phyloP scores from a whole-genome alignment of 306 rosid genomes.

The Dalbergia oliveri region DNA sequence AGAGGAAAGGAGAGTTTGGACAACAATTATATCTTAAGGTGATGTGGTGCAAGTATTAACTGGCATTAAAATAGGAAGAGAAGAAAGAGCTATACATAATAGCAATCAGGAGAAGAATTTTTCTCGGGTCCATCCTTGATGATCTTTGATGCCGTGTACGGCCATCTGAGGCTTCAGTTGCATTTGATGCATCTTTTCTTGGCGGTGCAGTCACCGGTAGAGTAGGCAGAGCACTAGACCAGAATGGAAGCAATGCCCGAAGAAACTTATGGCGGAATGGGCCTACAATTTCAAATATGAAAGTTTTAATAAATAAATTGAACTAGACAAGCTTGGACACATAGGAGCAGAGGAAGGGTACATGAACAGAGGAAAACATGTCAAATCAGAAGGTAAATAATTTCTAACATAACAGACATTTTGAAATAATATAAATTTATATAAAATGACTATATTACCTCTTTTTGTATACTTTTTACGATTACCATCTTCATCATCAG shows the following conservation, averaged over 20 bases:
- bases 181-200: conserved; percentile 72
- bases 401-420: background rate
- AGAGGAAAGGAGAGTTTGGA: background rate
- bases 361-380: background rate
- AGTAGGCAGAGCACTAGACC: conserved; percentile 93
- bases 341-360: conserved; percentile 28
- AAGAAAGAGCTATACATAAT: conserved; percentile 70
- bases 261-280: conserved; percentile 92
- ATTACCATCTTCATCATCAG: conserved; percentile 94
- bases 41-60: background rate
- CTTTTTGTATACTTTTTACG: conserved; percentile 80
- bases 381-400: conserved; percentile 8
- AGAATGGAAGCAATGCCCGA: conserved; percentile 93
- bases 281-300: conserved; percentile 62
- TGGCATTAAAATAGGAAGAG: conserved; percentile 29
- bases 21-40: background rate
- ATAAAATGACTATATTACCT: conserved; percentile 63
- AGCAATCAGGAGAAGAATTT: conserved; percentile 92
- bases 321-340: conserved; percentile 40
- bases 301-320: conserved; percentile 32
- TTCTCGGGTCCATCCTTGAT: conserved; percentile 97
- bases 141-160: conserved; percentile 83
- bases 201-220: conserved; percentile 91
- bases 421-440: conserved; percentile 13
- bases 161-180: conserved; percentile 75